Conservation (phyloP, 768 basidiomycete genomes). For the Agaricus blazei region DNA sequence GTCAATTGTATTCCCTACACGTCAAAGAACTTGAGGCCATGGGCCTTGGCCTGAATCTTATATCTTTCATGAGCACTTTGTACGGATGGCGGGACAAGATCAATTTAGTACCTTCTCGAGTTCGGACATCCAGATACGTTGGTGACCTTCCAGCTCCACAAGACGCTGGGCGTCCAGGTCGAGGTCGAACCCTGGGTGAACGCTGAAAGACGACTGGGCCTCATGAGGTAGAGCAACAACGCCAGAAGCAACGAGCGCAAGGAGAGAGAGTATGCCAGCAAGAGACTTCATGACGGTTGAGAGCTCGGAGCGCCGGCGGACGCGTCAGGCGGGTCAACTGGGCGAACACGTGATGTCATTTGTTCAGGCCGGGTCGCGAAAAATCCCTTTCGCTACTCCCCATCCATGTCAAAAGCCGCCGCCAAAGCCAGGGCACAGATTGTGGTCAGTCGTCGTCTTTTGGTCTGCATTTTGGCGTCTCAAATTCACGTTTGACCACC, state of each 20-base stretch:
- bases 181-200: slow-evolving; percentile 58
- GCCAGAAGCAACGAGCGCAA: slow-evolving; percentile 35
- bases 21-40: slow-evolving; percentile 83
- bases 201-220: slow-evolving; percentile 29
- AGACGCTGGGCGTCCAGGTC: slow-evolving; percentile 71
- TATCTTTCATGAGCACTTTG: background rate
- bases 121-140: slow-evolving; percentile 81
- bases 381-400: background rate
- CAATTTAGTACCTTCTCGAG: slow-evolving; percentile 65
- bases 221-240: slow-evolving; percentile 24
- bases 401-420: slow-evolving; percentile 63
- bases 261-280: slow-evolving; percentile 37
- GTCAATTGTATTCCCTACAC: slow-evolving; percentile 42
- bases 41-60: slow-evolving; percentile 73
- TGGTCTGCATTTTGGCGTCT: slow-evolving; percentile 1
- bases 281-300: slow-evolving; percentile 44
- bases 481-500: slow-evolving; percentile 10
- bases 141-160: slow-evolving; percentile 67
- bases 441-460: slow-evolving; percentile 51
- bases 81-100: background rate
- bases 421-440: slow-evolving; percentile 63
- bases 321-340: background rate
- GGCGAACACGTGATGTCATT: slow-evolving; percentile 5
- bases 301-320: background rate
- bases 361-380: slow-evolving; percentile 11